Percentiles rank a stretch among this genome's conserved stretches.
Conservation (phyloP, 805 yeast species). For the Yarrowia sp. region DNA sequence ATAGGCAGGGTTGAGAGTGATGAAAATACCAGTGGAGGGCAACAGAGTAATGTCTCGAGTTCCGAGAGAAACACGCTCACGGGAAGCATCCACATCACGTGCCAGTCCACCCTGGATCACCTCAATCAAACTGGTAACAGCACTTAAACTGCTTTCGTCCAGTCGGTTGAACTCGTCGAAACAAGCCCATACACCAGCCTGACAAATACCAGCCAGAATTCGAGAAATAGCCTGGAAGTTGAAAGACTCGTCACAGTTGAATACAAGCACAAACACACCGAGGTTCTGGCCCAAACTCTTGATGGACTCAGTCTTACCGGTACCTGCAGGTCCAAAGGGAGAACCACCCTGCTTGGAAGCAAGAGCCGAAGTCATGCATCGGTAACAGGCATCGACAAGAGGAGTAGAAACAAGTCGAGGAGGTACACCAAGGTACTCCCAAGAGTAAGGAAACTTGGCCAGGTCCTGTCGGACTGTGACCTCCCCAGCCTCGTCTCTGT, state of each 20-base stretch:
- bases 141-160: conserved; percentile 66
- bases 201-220: conserved; percentile 71
- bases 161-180: conserved; percentile 92
- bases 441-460: conserved; percentile 60
- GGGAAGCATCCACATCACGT: neutral
- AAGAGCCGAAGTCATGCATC: conserved; percentile 71
- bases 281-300: conserved; percentile 77
- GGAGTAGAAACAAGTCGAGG: conserved; percentile 77
- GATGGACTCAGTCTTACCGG: conserved; percentile 91
- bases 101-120: conserved; percentile 47
- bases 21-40: conserved; percentile 57
- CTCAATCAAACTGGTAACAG: conserved; percentile 78
- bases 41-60: conserved; percentile 27
- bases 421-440: conserved; percentile 74
- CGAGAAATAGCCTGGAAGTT: conserved; percentile 77
- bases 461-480: conserved; percentile 53
- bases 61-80: neutral
- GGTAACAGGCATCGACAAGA: conserved; percentile 57
- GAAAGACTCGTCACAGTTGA: conserved; percentile 87
- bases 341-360: conserved; percentile 80
- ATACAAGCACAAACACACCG: conserved; percentile 79
- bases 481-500: conserved; percentile 32
- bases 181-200: conserved; percentile 91
- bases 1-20: conserved; percentile 89
- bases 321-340: conserved; percentile 94